Percentiles rank a stretch among this genome's conserved stretches.
phyloP scores from a whole-genome alignment of 164 flowering plant genomes.

The Dillenia suffruticosa region DNA sequence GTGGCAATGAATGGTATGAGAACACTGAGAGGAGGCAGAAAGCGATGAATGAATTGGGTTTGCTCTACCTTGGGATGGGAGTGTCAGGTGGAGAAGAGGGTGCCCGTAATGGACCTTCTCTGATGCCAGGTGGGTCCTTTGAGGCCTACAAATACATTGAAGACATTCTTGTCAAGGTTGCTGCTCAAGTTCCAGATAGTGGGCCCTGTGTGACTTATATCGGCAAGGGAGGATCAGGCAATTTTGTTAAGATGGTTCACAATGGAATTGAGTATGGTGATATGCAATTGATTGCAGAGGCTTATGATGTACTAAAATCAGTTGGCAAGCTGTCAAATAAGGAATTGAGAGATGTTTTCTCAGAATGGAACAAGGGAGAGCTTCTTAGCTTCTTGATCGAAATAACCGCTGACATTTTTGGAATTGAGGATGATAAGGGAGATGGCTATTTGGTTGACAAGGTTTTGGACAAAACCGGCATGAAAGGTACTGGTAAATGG shows the following conservation, averaged over 20 bases:
- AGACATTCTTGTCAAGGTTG: slow-evolving; percentile 61
- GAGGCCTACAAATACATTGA: slow-evolving; percentile 67
- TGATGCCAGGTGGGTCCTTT: slow-evolving; percentile 80
- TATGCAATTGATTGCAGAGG: slow-evolving; percentile 73
- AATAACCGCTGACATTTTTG: slow-evolving; percentile 69
- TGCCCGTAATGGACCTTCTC: slow-evolving; percentile 65
- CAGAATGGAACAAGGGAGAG: slow-evolving; percentile 80
- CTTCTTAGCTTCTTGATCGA: slow-evolving; percentile 70
- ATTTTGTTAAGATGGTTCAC: slow-evolving; percentile 77
- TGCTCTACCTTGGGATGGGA: slow-evolving; percentile 77
- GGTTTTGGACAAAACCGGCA: slow-evolving; percentile 75
- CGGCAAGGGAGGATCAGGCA: slow-evolving; percentile 77
- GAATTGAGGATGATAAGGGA: slow-evolving; percentile 59
- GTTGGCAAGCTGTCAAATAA: slow-evolving; percentile 63
- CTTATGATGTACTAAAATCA: slow-evolving; percentile 64
- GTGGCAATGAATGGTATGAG: slow-evolving; percentile 79
- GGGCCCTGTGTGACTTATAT: slow-evolving; percentile 78
- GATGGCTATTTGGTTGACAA: slow-evolving; percentile 70
- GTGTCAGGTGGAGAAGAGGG: slow-evolving; percentile 90
- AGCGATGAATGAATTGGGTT: slow-evolving; percentile 46
- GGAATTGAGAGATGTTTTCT: slow-evolving; percentile 42
- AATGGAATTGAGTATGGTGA: slow-evolving; percentile 85
- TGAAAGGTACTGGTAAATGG: slow-evolving; percentile 90
- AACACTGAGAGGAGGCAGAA: slow-evolving; percentile 72
- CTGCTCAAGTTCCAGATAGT: slow-evolving; percentile 72